Conservation (phyloP, 352 stramenopile species). For the Phytophthora litchii region DNA sequence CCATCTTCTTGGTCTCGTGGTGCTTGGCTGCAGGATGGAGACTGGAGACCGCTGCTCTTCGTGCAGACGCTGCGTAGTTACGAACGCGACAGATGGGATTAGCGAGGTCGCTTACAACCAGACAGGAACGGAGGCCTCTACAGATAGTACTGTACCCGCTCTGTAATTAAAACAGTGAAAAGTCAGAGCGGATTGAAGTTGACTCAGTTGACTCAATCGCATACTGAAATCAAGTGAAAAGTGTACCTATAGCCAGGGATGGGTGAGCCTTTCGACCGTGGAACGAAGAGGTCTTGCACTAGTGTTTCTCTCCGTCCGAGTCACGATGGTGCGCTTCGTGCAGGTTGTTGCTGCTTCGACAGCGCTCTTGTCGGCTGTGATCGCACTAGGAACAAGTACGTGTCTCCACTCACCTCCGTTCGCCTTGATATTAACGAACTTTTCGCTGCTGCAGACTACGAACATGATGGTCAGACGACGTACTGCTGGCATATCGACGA, state of each 20-base stretch:
- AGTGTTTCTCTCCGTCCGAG: neutral
- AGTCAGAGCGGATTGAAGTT: constrained; percentile 26
- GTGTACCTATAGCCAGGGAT: constrained; percentile 21
- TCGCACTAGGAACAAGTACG: constrained; percentile 56
- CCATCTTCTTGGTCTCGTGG: constrained; percentile 21
- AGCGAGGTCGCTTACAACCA: constrained; percentile 11
- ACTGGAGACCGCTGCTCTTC: constrained; percentile 18
- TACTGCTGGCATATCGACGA: constrained; percentile 67
- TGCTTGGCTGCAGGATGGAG: constrained; percentile 6
- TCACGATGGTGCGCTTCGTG: constrained; percentile 26
- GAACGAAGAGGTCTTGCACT: neutral
- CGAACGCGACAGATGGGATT: constrained; percentile 32
- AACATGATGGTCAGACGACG: constrained; percentile 45
- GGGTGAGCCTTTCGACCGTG: constrained; percentile 5
- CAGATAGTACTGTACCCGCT: constrained; percentile 9
- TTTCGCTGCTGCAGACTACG: constrained; percentile 37
- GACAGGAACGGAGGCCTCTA: constrained; percentile 18
- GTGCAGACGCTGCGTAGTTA: constrained; percentile 23
- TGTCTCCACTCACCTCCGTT: neutral
- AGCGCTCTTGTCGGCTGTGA: constrained; percentile 12
- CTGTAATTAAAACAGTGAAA: constrained; percentile 5
- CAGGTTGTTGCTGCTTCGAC: constrained; percentile 11
- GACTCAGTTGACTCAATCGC: neutral
- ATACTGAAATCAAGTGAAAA: constrained; percentile 7
- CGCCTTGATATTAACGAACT: neutral